Percentiles rank a stretch among this genome's conserved stretches.
Conservation (phyloP, 805 yeast species). For the Saturnispora halmiae region DNA sequence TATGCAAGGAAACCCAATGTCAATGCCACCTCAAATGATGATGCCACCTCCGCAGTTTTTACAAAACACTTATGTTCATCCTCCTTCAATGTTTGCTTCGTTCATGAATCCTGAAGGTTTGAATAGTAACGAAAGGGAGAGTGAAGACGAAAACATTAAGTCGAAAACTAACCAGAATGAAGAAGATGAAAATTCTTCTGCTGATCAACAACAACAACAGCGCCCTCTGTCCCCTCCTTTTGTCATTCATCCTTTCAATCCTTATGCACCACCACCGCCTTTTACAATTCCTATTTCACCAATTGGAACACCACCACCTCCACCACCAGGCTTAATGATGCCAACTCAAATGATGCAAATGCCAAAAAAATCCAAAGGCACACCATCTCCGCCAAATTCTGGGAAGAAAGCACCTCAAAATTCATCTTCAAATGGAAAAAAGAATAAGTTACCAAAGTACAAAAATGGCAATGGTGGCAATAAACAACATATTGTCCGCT, state of each 20-base stretch:
- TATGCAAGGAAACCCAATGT: conserved; percentile 13
- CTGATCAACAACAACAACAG: conserved; percentile 8
- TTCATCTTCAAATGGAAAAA: conserved; percentile 5
- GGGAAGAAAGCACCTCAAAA: neutral
- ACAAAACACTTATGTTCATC: conserved; percentile 28
- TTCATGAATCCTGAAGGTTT: conserved; percentile 18
- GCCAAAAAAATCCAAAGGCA: conserved; percentile 3
- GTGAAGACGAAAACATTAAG: conserved; percentile 1
- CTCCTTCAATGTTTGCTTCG: conserved; percentile 13
- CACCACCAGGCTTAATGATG: neutral
- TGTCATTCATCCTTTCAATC: conserved; percentile 43
- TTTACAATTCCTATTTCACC: conserved; percentile 19
- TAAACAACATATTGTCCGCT: conserved; percentile 49
- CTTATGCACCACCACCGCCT: conserved; percentile 29
- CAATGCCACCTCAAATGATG: conserved; percentile 16
- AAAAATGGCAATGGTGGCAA: conserved; percentile 11
- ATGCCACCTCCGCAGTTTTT: conserved; percentile 27
- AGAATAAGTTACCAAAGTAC: conserved; percentile 18
- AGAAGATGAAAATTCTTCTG: neutral
- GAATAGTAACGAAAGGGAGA: neutral
- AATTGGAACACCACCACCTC: conserved; percentile 14
- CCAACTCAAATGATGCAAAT: conserved; percentile 8
- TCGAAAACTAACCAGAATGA: conserved; percentile 1
- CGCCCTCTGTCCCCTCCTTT: conserved; percentile 31
- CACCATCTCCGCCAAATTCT: neutral